Conservation (phyloP, 495 filamentous ascomycete species). For the Penicillium fimorum region DNA sequence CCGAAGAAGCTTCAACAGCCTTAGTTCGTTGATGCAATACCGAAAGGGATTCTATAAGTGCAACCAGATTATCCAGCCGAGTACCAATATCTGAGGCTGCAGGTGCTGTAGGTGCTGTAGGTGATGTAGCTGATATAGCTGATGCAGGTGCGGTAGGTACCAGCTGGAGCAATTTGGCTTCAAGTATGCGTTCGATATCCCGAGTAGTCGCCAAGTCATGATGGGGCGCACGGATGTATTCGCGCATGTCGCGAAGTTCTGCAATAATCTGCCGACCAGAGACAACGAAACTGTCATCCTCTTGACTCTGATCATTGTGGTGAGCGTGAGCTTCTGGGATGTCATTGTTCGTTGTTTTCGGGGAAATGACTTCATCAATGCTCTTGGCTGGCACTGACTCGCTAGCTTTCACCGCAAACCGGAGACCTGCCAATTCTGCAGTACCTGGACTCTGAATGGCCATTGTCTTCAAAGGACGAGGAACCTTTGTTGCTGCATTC, state of each 20-base stretch:
- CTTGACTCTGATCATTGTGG: background rate
- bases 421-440: background rate
- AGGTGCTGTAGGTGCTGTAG: background rate
- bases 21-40: background rate
- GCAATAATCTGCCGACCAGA: background rate
- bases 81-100: background rate
- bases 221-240: background rate
- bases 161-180: background rate
- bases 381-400: background rate
- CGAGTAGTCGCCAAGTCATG: background rate
- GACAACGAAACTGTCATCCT: background rate
- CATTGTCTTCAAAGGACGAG: background rate
- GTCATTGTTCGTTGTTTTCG: background rate
- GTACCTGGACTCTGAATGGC: background rate
- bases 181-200: background rate
- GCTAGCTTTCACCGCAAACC: background rate
- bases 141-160: background rate
- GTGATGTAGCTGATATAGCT: background rate
- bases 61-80: background rate
- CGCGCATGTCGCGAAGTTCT: background rate
- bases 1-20: background rate
- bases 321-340: background rate
- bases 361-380: conserved; percentile 2
- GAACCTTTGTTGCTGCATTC: no score
- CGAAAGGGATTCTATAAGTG: background rate